Evolutionary conservation across 176 grass and related monocot genomes (phyloP).

Genomic region (Carex myosuroides): DNA sequence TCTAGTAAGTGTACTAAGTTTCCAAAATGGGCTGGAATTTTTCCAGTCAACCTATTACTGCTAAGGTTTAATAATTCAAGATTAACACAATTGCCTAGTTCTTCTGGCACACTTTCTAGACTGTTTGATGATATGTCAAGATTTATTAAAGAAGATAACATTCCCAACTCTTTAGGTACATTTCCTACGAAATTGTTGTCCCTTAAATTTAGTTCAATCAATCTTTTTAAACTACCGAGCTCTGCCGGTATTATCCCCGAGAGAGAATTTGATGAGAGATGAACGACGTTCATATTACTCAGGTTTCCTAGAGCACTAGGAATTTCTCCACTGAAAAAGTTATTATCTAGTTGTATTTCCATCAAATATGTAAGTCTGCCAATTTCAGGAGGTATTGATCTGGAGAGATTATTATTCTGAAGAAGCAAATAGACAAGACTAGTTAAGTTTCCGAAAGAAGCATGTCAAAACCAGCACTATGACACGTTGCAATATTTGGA

Average conservation of each 20-base stretch:
- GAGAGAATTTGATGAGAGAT: slow-evolving; percentile 5
- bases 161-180: slow-evolving; percentile 1
- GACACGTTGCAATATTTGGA: too few relatives aligned
- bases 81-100: background rate
- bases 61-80: background rate
- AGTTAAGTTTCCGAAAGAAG: too few relatives aligned
- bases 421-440: too few relatives aligned
- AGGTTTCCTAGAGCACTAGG: background rate
- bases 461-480: too few relatives aligned
- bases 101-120: background rate
- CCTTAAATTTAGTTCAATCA: background rate
- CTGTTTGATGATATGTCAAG: background rate
- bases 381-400: background rate
- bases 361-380: background rate
- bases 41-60: background rate
- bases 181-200: background rate
- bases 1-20: background rate
- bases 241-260: background rate
- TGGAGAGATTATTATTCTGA: background rate
- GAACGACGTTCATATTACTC: background rate
- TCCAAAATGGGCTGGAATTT: background rate
- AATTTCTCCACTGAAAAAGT: background rate
- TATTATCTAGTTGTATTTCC: background rate
- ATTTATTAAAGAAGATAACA: background rate
- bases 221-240: background rate